Percentiles rank a stretch among this genome's conserved stretches.
Conservation (phyloP, 2,329 filamentous ascomycete species). For the Alternaria angustiovoidea region DNA sequence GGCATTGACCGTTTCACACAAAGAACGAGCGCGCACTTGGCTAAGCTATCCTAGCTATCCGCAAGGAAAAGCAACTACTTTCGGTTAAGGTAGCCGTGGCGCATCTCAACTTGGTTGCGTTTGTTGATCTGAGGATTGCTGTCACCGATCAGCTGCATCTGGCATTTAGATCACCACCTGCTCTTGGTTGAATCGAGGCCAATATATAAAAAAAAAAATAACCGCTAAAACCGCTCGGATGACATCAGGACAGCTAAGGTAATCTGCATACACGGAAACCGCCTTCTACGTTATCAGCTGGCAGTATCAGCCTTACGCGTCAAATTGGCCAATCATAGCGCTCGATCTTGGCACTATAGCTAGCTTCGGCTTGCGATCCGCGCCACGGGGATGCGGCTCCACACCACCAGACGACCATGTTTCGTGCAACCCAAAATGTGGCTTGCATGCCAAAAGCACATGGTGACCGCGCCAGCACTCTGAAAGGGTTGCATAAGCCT, state of each 20-base stretch:
- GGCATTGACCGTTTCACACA: not conserved
- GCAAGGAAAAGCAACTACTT: not conserved
- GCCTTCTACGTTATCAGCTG: not conserved
- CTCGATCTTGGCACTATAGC: not conserved
- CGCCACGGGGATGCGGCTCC: slow-evolving; percentile 1
- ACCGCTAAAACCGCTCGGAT: not conserved
- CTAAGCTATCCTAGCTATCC: not conserved
- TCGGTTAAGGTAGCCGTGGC: not conserved
- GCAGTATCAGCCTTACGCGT: not conserved
- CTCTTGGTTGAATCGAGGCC: not conserved
- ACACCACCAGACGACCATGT: not conserved
- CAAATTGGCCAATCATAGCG: not conserved
- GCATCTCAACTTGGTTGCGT: not conserved
- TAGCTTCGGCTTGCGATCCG: not conserved
- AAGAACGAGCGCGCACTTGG: not conserved
- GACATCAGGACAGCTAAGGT: not conserved
- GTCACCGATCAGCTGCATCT: not conserved
- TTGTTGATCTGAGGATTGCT: not conserved
- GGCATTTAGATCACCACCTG: not conserved
- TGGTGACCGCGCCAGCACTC: not conserved
- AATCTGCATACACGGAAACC: not conserved
- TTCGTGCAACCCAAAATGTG: not conserved
- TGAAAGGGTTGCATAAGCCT: slow-evolving; percentile 1
- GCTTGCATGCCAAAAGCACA: not conserved
- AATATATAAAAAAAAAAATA: not conserved